Base-by-base conservation (phyloP, 2,329 filamentous ascomycete species). In the Sarocladium strictum region DNA sequence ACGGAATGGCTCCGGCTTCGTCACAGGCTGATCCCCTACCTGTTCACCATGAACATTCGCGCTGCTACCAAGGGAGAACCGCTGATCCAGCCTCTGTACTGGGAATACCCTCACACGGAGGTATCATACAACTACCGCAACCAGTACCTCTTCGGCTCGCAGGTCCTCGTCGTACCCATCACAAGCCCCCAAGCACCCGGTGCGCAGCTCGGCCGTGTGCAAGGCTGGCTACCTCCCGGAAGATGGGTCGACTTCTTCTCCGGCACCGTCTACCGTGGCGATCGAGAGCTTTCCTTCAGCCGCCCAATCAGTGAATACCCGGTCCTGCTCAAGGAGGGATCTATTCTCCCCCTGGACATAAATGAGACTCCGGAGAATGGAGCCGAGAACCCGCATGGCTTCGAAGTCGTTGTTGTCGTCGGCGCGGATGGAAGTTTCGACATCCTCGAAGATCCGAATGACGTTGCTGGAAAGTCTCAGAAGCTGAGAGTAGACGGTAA, bases 31-130 rank as follows among this genome's bases (percentile, higher is more conserved):
- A 70, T 86, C 24, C 83, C 83, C 0, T 86, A 83, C 57, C 66
- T 85, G 2, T 79, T 84, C 64, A 78, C 78, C 0, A 78, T 79
- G 71, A 85, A 83, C 57, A 70, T 74, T 1, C 65, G 68, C 10
- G 73, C 73, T 1, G 70, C 72, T 0, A 64, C 65, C 1, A 61
- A 76, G 1, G 72, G 73, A 40, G 71, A 78, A 51, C 81, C 82
- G 0, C 64, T 86, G 2, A 65, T 85, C 1, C 77, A 81, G 62
- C 83, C 83, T 1, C 72, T 86, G 69, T 86, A 86, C 68, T 86
- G 83, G 83, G 71, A 74, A 41, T 77, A 79, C 57, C 77, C 79
- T 0, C 69, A 74, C 1, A 61, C 64, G 0, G 73, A 79, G 1
- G 75, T 78, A 55, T 80, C 83, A 0, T 86, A 86, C 64, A 60